Evolutionary conservation across 306 rosid species (phyloP).

Genomic region (Begonia loranthoides): DNA sequence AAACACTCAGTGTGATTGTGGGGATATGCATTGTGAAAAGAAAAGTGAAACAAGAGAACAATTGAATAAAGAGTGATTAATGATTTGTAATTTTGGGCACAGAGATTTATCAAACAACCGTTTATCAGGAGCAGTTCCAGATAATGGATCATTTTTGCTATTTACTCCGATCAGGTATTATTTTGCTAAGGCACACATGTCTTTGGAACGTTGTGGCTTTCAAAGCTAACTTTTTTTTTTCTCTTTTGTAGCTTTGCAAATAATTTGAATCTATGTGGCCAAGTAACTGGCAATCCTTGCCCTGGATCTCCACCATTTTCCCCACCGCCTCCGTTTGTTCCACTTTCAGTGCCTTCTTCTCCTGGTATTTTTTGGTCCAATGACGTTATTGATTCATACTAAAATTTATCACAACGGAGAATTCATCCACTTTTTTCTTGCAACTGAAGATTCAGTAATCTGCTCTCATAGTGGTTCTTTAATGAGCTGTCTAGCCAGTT

Average conservation of each 20-base stretch:
- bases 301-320: constrained; percentile 16
- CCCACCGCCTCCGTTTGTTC: constrained; percentile 14
- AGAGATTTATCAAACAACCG: constrained; percentile 13
- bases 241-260: constrained; percentile 7
- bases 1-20: background rate
- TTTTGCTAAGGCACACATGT: constrained; percentile 2
- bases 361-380: constrained; percentile 3
- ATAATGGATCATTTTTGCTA: constrained; percentile 17
- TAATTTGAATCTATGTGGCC: constrained; percentile 12
- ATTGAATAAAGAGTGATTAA: background rate
- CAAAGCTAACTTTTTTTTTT: background rate
- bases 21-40: constrained; percentile 1
- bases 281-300: constrained; percentile 16
- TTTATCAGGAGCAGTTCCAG: constrained; percentile 11
- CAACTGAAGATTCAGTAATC: too few species aligned
- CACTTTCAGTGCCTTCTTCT: constrained; percentile 7
- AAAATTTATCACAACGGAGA: too few species aligned
- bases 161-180: constrained; percentile 14
- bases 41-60: background rate
- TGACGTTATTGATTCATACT: background rate
- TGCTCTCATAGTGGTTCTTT: too few species aligned
- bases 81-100: background rate
- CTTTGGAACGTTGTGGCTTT: background rate
- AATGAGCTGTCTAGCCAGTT: too few species aligned
- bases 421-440: too few species aligned